Conservation (phyloP, 306 rosid species). For the Cucurbita pepo region DNA sequence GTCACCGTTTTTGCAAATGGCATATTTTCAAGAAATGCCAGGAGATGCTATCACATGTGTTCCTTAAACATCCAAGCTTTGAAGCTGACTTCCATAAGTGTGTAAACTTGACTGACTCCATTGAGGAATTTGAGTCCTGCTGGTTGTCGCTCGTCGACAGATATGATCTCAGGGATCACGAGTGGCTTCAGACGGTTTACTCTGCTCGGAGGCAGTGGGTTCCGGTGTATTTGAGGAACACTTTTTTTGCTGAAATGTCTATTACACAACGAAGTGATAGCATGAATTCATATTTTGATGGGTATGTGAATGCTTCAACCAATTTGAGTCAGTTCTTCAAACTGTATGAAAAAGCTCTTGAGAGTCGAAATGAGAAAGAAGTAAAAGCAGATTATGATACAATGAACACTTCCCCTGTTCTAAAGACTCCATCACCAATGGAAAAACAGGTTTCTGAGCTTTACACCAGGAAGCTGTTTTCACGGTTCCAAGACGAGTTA, state of each 20-base stretch:
- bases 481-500: slow-evolving; percentile 90
- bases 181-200: slow-evolving; percentile 82
- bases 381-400: slow-evolving; percentile 95
- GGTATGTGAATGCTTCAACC: slow-evolving; percentile 96
- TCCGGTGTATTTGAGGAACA: slow-evolving; percentile 80
- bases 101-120: slow-evolving; percentile 82
- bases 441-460: slow-evolving; percentile 93
- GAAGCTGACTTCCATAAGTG: slow-evolving; percentile 96
- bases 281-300: slow-evolving; percentile 97
- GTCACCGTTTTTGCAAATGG: slow-evolving; percentile 98
- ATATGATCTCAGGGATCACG: slow-evolving; percentile 78
- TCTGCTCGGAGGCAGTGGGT: slow-evolving; percentile 84
- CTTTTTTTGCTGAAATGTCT: slow-evolving; percentile 98
- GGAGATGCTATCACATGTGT: slow-evolving; percentile 83
- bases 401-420: slow-evolving; percentile 55
- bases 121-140: slow-evolving; percentile 88
- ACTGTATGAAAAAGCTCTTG: slow-evolving; percentile 92
- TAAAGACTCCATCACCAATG: slow-evolving; percentile 98
- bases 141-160: slow-evolving; percentile 78
- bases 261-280: slow-evolving; percentile 95
- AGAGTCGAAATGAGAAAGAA: slow-evolving; percentile 97
- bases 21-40: slow-evolving; percentile 93
- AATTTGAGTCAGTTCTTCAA: slow-evolving; percentile 81
- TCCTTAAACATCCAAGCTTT: slow-evolving; percentile 72
- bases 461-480: slow-evolving; percentile 72